Conservation (phyloP, 129 eudicot species). For the Ambrosia artemisiifolia region DNA sequence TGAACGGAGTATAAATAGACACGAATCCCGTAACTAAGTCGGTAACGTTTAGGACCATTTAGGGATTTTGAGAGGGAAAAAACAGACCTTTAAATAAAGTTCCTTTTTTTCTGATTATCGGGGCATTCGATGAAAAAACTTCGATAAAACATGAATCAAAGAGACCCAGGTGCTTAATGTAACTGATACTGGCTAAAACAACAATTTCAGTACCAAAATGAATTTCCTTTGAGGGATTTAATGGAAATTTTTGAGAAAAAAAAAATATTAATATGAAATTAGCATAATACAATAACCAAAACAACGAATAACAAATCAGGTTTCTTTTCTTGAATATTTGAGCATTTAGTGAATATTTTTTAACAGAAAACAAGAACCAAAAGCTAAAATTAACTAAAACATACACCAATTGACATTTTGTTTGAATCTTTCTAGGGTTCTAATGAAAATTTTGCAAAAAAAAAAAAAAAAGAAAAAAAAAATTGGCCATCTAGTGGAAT, state of each 20-base stretch:
- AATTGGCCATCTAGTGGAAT: not conserved
- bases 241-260: not conserved
- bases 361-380: not conserved
- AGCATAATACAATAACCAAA: not conserved
- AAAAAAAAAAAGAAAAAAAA: too few species aligned
- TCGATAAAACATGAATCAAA: not conserved
- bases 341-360: constrained; percentile 5
- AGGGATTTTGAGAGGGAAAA: not conserved
- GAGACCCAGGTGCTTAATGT: not conserved
- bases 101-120: too few species aligned
- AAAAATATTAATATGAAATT: not conserved
- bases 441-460: not conserved
- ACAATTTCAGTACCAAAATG: not conserved
- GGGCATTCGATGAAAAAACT: not conserved
- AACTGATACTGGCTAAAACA: not conserved
- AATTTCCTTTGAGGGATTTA: not conserved
- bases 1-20: not conserved
- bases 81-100: not conserved
- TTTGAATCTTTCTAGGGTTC: not conserved
- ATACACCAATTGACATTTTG: not conserved
- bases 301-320: not conserved
- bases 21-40: too few species aligned
- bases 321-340: constrained; percentile 10
- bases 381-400: not conserved
- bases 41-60: too few species aligned